Conservation (phyloP, 345 rosid species). For the Murraya koenigii region DNA sequence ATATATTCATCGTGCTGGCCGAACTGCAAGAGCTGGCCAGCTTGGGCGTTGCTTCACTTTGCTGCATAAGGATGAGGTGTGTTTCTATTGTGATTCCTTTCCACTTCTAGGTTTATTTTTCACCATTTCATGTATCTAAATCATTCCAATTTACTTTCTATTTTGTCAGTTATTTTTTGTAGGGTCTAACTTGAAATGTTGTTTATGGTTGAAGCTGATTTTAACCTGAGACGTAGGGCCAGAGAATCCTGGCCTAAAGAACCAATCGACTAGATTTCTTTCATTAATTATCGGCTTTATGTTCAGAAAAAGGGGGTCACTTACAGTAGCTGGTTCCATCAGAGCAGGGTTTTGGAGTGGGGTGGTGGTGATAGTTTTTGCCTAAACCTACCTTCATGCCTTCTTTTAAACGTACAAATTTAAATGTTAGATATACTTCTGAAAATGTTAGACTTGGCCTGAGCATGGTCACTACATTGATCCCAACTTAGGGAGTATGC, state of each 20-base stretch:
- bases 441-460: neutral
- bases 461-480: neutral
- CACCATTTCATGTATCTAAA: neutral
- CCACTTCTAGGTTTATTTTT: neutral
- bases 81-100: neutral
- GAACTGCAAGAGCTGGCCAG: constrained; percentile 93
- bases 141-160: too few species aligned
- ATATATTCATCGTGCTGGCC: constrained; percentile 90
- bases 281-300: neutral
- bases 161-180: neutral
- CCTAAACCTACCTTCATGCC: neutral
- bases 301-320: neutral
- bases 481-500: neutral
- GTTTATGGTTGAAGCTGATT: neutral
- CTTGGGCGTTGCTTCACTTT: constrained; percentile 82
- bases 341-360: neutral
- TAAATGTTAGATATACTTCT: neutral
- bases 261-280: neutral
- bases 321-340: neutral
- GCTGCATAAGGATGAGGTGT: constrained; percentile 66
- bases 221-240: neutral
- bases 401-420: constrained; percentile 1
- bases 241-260: neutral
- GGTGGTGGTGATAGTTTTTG: neutral
- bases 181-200: neutral